Conservation (phyloP, 2,329 filamentous ascomycete genomes). For the Nigrospora sphaerica region DNA sequence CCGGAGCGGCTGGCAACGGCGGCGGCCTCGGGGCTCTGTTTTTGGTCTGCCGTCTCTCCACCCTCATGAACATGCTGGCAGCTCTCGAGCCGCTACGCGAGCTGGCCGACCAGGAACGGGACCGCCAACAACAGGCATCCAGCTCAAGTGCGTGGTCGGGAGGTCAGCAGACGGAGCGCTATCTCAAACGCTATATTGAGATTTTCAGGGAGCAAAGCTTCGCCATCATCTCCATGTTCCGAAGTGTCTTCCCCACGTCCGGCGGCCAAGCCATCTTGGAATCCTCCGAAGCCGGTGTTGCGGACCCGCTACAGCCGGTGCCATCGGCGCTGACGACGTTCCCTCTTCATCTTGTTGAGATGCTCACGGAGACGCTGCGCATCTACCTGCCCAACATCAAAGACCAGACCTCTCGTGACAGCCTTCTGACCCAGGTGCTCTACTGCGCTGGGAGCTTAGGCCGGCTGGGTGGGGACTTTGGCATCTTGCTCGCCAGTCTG, state of each 20-base stretch:
- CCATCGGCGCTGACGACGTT: conserved; percentile 79
- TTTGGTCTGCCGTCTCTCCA: conserved; percentile 76
- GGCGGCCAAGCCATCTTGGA: conserved; percentile 8
- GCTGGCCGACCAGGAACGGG: conserved; percentile 78
- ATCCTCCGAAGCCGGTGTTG: conserved; percentile 8
- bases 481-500: conserved; percentile 70
- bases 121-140: conserved; percentile 34
- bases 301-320: conserved; percentile 47
- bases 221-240: conserved; percentile 89
- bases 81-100: conserved; percentile 81
- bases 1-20: conserved; percentile 39
- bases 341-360: conserved; percentile 71
- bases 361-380: conserved; percentile 70
- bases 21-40: conserved; percentile 74
- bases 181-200: conserved; percentile 91
- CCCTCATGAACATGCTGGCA: conserved; percentile 70
- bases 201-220: conserved; percentile 98
- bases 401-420: conserved; percentile 76
- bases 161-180: conserved; percentile 90
- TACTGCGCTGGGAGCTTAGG: conserved; percentile 91
- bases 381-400: conserved; percentile 74
- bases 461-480: conserved; percentile 85
- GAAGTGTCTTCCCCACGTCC: conserved; percentile 71
- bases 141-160: conserved; percentile 47
- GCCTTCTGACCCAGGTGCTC: conserved; percentile 82